Percentiles rank a stretch among this genome's conserved stretches.
These are phyloP conservation scores for Globisporangium takayamanum DNA, from an alignment of 352 stramenopile species.

Conservation along the genomic window DNA sequence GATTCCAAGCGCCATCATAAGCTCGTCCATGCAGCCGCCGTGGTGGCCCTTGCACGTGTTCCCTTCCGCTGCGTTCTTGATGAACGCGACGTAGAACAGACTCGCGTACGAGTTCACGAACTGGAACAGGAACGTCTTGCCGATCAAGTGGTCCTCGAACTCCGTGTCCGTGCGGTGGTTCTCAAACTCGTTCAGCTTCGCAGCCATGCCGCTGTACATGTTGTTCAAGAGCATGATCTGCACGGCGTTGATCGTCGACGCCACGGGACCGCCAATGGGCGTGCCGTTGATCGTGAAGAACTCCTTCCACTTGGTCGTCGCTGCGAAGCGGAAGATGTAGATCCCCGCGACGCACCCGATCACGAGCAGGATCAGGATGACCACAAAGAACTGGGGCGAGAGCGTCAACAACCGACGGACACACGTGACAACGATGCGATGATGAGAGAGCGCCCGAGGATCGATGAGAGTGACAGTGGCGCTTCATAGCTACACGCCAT, in stretches of 20 bases:
- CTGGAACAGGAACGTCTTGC: conserved; percentile 79
- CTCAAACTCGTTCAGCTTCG: conserved; percentile 80
- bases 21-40: conserved; percentile 68
- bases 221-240: conserved; percentile 82
- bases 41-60: conserved; percentile 34
- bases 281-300: conserved; percentile 51
- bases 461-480: not conserved
- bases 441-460: not conserved
- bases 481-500: not conserved
- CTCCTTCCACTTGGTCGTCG: conserved; percentile 43
- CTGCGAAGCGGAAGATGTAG: conserved; percentile 64
- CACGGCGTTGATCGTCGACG: conserved; percentile 70
- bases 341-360: conserved; percentile 61
- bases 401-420: not conserved
- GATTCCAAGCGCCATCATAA: conserved; percentile 69
- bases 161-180: conserved; percentile 97
- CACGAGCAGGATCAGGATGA: conserved; percentile 64
- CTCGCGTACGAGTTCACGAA: conserved; percentile 81
- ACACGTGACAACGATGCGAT: not conserved
- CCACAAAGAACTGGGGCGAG: conserved; percentile 49
- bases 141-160: conserved; percentile 90
- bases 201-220: conserved; percentile 55
- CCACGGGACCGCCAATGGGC: conserved; percentile 40
- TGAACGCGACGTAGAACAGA: conserved; percentile 85
- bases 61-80: conserved; percentile 55